Evolutionary conservation across 2,329 filamentous ascomycete species (phyloP), one percentile per base, ranked within the genome.

Genomic region (Colletotrichum endophyticum): DNA sequence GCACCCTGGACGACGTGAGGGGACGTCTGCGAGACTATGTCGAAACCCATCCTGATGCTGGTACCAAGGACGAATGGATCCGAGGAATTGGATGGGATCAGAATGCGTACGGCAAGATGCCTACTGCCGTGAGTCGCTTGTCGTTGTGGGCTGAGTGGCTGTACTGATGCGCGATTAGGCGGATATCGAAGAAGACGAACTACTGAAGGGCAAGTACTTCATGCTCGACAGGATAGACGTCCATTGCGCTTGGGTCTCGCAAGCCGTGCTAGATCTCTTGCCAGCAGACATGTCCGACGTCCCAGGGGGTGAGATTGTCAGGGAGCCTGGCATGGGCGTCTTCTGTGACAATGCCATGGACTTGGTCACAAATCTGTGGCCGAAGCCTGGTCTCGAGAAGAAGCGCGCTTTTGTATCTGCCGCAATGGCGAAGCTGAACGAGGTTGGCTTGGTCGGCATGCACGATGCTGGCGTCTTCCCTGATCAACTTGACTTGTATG

Each of bases 311-410:
- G 92, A 94, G 75, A 89, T 94, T 13, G 82, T 93, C 16, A 87
- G 89, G 34, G 84, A 91, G 5, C 92, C 93, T 1, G 92, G 92
- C 0, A 87, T 89, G 80, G 93, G 93, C 57, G 92, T 95, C 12
- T 94, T 95, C 79, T 95, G 93, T 81, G 93, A 95, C 82, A 94
- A 94, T 80, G 93, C 93, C 28, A 94, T 94, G 89, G 91, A 93
- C 59, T 82, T 93, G 67, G 87, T 94, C 44, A 85, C 87, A 73
- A 84, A 86, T 3, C 79, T 90, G 22, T 93, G 91, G 86, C 92
- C 92, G 3, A 88, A 89, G 73, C 91, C 92, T 0, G 86, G 85
- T 61, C 83, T 82, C 7, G 86, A 86, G n/a, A 88, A 87, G 78
- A 93, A 91, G 80, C 86, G 87, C 7, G 83, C 82, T 28, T 92